Evolutionary conservation across 331 rosid genomes (phyloP).

Genomic region (Quercus tomentella): DNA sequence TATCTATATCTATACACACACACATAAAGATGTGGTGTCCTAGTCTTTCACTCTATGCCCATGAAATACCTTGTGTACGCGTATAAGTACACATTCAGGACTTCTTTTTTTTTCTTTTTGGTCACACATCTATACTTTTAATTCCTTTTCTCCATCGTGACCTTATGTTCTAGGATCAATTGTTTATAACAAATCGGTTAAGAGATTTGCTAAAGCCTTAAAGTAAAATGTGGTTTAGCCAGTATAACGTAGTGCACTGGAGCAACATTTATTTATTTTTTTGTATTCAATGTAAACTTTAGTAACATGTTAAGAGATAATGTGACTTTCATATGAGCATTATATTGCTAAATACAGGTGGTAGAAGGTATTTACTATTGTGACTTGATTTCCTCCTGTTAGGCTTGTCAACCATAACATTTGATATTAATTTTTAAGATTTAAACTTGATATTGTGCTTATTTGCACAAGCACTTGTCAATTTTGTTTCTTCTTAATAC

Average conservation of each 20-base stretch:
- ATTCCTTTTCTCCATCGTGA: background rate
- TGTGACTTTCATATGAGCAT: background rate
- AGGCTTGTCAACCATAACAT: background rate
- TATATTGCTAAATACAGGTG: background rate
- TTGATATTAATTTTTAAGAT: background rate
- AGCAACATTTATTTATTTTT: background rate
- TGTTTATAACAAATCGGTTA: background rate
- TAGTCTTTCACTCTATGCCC: too few species aligned
- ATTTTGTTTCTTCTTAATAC: background rate
- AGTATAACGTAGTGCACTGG: background rate
- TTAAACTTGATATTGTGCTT: background rate
- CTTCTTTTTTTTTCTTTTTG: background rate
- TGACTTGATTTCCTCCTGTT: background rate
- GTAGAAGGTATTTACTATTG: background rate
- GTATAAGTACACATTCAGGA: background rate
- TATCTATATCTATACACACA: too few species aligned
- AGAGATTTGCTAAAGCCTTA: background rate
- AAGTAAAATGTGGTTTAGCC: background rate
- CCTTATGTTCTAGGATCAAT: background rate
- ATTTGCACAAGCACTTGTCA: background rate
- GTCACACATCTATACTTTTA: background rate
- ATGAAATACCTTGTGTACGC: background rate
- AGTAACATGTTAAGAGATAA: background rate
- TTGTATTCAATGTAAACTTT: background rate
- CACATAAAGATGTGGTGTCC: too few species aligned